Conservation (phyloP, 1,139 yeast species). For the Suhomyces taliae region DNA sequence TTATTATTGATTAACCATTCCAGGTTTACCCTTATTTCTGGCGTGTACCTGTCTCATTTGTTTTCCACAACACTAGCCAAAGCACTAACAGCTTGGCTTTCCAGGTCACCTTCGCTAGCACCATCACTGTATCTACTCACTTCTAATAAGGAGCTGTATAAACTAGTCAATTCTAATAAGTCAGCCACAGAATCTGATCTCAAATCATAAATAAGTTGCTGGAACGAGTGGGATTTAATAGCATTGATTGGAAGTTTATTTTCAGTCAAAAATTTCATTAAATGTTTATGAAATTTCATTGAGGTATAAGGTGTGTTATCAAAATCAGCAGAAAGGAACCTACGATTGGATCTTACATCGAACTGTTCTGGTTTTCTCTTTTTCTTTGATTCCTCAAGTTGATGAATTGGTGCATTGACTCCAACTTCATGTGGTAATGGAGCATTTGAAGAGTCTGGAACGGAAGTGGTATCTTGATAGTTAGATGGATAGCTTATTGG, state of each 20-base stretch:
- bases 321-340: conserved; percentile 34
- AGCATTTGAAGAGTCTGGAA: conserved; percentile 6
- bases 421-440: conserved; percentile 6
- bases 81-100: conserved; percentile 17
- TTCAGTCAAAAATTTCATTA: conserved; percentile 51
- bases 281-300: conserved; percentile 51
- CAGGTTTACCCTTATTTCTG: too few species aligned
- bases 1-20: too few species aligned
- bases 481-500: conserved; percentile 20
- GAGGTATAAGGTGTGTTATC: conserved; percentile 47
- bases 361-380: conserved; percentile 5
- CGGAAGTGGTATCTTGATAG: conserved; percentile 8
- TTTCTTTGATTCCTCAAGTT: conserved; percentile 9
- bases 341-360: conserved; percentile 8
- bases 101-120: conserved; percentile 10
- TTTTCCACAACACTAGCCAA: conserved; percentile 18
- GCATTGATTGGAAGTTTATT: conserved; percentile 51
- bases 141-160: conserved; percentile 48
- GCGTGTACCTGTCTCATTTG: background rate
- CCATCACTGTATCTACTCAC: conserved; percentile 29
- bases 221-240: conserved; percentile 52
- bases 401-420: conserved; percentile 1
- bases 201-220: conserved; percentile 51
- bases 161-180: conserved; percentile 45
- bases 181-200: conserved; percentile 50